phyloP scores from a whole-genome alignment of 306 rosid genomes.

The Dryas alaskensis region DNA sequence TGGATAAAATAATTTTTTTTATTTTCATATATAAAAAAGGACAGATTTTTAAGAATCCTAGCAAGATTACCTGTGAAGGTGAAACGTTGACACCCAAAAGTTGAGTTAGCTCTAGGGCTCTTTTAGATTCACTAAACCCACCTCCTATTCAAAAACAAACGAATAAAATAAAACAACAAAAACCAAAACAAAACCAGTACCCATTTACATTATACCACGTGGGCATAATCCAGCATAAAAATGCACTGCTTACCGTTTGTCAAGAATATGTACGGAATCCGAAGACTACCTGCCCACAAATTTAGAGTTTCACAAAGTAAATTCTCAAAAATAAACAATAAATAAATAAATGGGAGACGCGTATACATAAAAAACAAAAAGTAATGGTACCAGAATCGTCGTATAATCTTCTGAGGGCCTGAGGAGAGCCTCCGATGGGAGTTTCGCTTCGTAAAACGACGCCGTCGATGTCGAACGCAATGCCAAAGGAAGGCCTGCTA shows the following conservation, averaged over 20 bases:
- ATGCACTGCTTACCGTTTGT: constrained; percentile 60
- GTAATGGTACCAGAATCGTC: constrained; percentile 43
- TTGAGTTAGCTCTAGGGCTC: constrained; percentile 70
- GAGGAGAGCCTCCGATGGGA: constrained; percentile 81
- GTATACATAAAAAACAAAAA: background rate
- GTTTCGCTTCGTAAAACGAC: constrained; percentile 68
- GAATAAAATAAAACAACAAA: constrained; percentile 1
- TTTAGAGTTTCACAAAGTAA: constrained; percentile 6
- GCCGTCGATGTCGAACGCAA: constrained; percentile 95
- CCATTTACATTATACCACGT: background rate
- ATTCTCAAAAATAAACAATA: background rate
- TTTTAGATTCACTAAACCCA: constrained; percentile 79
- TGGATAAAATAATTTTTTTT: background rate
- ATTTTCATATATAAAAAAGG: too few relatives aligned
- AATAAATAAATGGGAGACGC: background rate
- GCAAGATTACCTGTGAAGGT: constrained; percentile 58
- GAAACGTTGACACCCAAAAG: constrained; percentile 62
- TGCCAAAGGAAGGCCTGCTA: constrained; percentile 57
- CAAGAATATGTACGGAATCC: constrained; percentile 68
- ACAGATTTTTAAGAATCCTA: constrained; percentile 3
- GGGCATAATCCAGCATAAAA: background rate
- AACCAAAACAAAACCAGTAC: background rate
- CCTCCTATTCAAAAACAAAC: constrained; percentile 51
- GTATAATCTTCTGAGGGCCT: constrained; percentile 57
- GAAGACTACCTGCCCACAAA: constrained; percentile 50